A percentile compares a stretch with the other conserved stretches of the same genome.
These are phyloP conservation scores for Vaccinium myrtillus DNA, from an alignment of 148 eudicot species.

Conservation along the genomic window DNA sequence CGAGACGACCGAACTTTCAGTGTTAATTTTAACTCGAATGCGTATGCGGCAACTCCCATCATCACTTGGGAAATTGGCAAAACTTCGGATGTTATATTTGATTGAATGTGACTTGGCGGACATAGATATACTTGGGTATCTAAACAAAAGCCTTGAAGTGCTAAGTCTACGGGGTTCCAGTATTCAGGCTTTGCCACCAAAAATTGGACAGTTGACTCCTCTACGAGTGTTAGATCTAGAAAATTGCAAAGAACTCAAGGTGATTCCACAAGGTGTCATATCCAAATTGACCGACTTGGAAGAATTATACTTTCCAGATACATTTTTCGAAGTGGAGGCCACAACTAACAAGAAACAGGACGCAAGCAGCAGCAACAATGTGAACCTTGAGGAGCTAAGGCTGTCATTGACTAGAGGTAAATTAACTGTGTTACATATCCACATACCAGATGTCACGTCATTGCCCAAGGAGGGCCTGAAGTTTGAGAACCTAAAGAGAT, in stretches of 20 bases:
- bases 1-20: not conserved
- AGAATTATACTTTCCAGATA: not conserved
- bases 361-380: not conserved
- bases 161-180: not conserved
- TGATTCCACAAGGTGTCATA: constrained; percentile 14
- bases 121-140: not conserved
- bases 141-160: constrained; percentile 6
- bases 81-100: not conserved
- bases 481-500: constrained; percentile 3
- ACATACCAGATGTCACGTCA: not conserved
- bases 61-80: not conserved
- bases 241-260: not conserved
- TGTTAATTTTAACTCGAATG: not conserved
- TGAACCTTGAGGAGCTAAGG: not conserved
- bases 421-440: not conserved
- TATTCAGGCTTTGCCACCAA: not conserved
- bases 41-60: not conserved
- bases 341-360: not conserved
- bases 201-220: constrained; percentile 5
- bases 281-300: not conserved
- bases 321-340: not conserved
- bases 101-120: not conserved
- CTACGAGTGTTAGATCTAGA: constrained; percentile 12
- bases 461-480: not conserved
- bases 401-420: not conserved